Base-by-base conservation (phyloP, 352 stramenopile genomes). In the Pythium sukuiense region DNA sequence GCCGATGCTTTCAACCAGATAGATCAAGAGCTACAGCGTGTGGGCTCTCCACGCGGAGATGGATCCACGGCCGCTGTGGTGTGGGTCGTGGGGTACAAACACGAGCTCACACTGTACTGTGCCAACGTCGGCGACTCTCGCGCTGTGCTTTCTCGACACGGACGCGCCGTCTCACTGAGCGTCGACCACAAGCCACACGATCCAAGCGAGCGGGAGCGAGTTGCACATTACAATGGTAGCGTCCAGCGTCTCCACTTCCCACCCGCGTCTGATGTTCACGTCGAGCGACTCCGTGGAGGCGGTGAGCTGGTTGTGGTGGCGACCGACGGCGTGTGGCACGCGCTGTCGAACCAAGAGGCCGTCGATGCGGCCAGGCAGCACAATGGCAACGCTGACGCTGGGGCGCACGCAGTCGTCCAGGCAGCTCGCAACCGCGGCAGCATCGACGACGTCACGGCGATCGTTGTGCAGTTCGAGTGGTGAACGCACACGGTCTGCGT, bases 311-410 rank as follows among this genome's bases (percentile, higher is more conserved):
- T 92, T 12, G 59, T 92, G 16, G 30, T 90, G 33, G 78, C 80
- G 6, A 87, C 71, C n/a, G 81, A 90, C 63, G 78, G 83, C 26
- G 60, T 90, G 20, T 90, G 77, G 81, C 75, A 89, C 66, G 78
- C 85, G 0, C 50, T 92, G 63, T 87, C 69, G 45, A 83, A 83
- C 24, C 74, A 92, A 59, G 76, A 90, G 14, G 83, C 65, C 0
- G 75, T 88, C 27, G 68, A 76, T 46, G 81, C 89, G 16, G 82
- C 65, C 1, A 61, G 85, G 30, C 33, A 57, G 37, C 70, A 83
- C 35, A 78, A 80, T 30, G 35, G 70, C 11, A 70, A 83, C 32
- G 54, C 77, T 9, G 80, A 85, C 65, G 55, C 62, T 12, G 83
- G 80, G 2, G 76, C 79, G 1, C 61, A 73, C 20, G 80, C 80